Conservation (phyloP, 1,139 yeast species). For the Ashbya aceris region DNA sequence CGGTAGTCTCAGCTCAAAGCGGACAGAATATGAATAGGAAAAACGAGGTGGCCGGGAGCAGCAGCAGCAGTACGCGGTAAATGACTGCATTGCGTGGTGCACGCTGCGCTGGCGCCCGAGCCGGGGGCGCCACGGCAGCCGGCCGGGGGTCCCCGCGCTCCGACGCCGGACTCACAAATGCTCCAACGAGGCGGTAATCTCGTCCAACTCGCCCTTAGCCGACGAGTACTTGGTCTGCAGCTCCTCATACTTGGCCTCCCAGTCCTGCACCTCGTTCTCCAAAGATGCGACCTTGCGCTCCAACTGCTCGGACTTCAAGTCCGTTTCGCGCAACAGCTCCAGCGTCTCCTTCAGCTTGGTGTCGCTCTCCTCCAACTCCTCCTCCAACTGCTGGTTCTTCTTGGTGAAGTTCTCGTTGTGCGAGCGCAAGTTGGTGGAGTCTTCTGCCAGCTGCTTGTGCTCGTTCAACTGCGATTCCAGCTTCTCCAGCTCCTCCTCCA, state of each 20-base stretch:
- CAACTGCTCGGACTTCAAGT: constrained; percentile 92
- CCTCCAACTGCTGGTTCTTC: constrained; percentile 88
- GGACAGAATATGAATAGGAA: neutral
- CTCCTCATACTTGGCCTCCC: constrained; percentile 90
- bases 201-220: constrained; percentile 79
- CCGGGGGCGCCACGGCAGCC: neutral
- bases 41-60: neutral
- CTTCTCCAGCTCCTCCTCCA: constrained; percentile 87
- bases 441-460: constrained; percentile 85
- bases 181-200: constrained; percentile 89
- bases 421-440: constrained; percentile 80
- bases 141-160: neutral
- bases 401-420: constrained; percentile 85
- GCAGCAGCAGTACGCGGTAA: too few relatives aligned
- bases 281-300: constrained; percentile 90
- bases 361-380: constrained; percentile 88
- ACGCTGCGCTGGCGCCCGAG: too few relatives aligned
- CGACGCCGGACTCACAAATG: constrained; percentile 8
- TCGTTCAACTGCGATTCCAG: constrained; percentile 73
- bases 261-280: constrained; percentile 85
- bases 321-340: constrained; percentile 89
- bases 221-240: constrained; percentile 67
- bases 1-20: neutral
- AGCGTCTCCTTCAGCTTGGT: constrained; percentile 88
- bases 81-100: too few relatives aligned